Evolutionary conservation across 2,329 filamentous ascomycete genomes (phyloP).

Genomic region (Trichoderma sp.): DNA sequence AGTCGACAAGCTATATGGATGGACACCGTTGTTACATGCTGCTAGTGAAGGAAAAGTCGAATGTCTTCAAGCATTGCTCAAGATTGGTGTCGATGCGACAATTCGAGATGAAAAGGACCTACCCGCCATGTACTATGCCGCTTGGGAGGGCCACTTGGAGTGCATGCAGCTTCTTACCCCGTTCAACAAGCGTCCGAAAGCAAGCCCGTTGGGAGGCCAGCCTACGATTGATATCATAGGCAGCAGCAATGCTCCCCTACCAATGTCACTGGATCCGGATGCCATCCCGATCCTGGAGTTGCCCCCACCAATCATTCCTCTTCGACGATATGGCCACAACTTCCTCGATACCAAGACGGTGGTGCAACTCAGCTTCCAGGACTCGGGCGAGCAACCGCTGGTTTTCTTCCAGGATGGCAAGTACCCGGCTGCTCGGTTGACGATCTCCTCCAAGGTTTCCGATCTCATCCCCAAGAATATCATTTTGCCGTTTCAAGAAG

Average conservation of each 20-base stretch:
- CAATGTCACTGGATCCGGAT: conserved; percentile 74
- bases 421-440: conserved; percentile 90
- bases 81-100: conserved; percentile 73
- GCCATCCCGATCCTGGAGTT: conserved; percentile 89
- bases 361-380: conserved; percentile 86
- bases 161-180: conserved; percentile 86
- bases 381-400: conserved; percentile 71
- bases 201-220: conserved; percentile 46
- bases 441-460: conserved; percentile 93
- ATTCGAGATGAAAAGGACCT: conserved; percentile 89
- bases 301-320: conserved; percentile 91
- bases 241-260: conserved; percentile 51
- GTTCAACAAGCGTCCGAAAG: conserved; percentile 45
- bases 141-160: conserved; percentile 93
- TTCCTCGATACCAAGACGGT: conserved; percentile 98
- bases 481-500: conserved; percentile 92
- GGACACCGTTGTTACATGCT: conserved; percentile 94
- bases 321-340: conserved; percentile 94
- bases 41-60: conserved; percentile 93
- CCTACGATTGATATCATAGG: conserved; percentile 44
- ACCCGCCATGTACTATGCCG: conserved; percentile 96
- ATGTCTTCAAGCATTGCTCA: conserved; percentile 77
- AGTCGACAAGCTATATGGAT: conserved; percentile 92
- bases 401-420: conserved; percentile 97
- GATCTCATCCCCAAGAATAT: conserved; percentile 96